Evolutionary conservation across 1,139 yeast species (phyloP).

Genomic region (Debaryomycetaceae sp.): DNA sequence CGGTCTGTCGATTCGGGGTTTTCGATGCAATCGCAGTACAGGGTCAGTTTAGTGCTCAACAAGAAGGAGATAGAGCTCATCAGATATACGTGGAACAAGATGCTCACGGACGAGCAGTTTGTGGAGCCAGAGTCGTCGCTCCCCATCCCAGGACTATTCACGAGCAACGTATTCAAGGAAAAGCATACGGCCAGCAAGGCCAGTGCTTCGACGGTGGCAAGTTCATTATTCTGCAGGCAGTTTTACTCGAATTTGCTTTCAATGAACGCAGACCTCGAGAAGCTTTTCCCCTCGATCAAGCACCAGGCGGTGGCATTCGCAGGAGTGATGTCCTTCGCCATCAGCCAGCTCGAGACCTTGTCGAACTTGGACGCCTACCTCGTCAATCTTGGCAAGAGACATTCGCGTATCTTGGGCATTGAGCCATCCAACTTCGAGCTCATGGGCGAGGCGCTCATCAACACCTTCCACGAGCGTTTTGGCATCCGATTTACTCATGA

Average conservation of each 20-base stretch:
- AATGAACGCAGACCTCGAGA: slow-evolving; percentile 52
- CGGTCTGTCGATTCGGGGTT: slow-evolving; percentile 40
- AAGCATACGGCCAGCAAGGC: slow-evolving; percentile 12
- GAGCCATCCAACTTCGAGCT: slow-evolving; percentile 70
- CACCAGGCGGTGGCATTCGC: slow-evolving; percentile 80
- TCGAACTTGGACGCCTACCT: slow-evolving; percentile 55
- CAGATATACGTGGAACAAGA: slow-evolving; percentile 43
- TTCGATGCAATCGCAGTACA: slow-evolving; percentile 23
- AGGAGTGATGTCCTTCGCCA: slow-evolving; percentile 67
- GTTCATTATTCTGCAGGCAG: slow-evolving; percentile 57
- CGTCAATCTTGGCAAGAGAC: slow-evolving; percentile 66
- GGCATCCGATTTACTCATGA: slow-evolving; percentile 45
- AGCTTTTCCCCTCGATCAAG: slow-evolving; percentile 59
- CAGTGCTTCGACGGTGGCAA: slow-evolving; percentile 33
- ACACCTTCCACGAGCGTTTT: slow-evolving; percentile 70
- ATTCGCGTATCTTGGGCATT: slow-evolving; percentile 70
- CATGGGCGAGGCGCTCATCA: slow-evolving; percentile 76
- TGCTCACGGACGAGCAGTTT: slow-evolving; percentile 38
- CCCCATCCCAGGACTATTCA: slow-evolving; percentile 30
- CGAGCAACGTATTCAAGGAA: slow-evolving; percentile 8
- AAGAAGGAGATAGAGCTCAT: slow-evolving; percentile 37
- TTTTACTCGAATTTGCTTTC: slow-evolving; percentile 56
- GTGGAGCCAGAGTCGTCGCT: slow-evolving; percentile 12
- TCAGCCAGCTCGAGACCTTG: slow-evolving; percentile 42
- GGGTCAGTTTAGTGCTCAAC: slow-evolving; percentile 26